Conservation (phyloP, 345 rosid genomes). For the Sisymbrium irio region DNA sequence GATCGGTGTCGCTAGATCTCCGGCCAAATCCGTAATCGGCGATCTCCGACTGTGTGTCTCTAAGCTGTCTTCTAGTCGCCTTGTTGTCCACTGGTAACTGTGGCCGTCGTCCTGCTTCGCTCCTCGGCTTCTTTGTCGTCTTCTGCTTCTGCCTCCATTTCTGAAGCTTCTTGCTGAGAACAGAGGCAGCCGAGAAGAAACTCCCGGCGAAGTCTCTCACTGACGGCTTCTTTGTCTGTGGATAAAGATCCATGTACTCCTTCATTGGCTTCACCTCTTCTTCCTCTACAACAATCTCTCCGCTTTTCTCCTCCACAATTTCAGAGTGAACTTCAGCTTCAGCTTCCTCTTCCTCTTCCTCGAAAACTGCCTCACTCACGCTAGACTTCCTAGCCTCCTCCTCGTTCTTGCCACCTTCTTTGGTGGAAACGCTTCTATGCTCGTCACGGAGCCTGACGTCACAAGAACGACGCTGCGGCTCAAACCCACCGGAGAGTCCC, state of each 20-base stretch:
- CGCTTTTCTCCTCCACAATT: slow-evolving; percentile 51
- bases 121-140: slow-evolving; percentile 57
- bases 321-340: slow-evolving; percentile 35
- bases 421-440: slow-evolving; percentile 39
- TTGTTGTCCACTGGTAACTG: slow-evolving; percentile 74
- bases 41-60: slow-evolving; percentile 86
- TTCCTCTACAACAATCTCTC: too few relatives aligned
- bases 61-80: slow-evolving; percentile 42
- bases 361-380: slow-evolving; percentile 45
- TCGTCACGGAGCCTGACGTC: slow-evolving; percentile 87
- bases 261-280: slow-evolving; percentile 81
- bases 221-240: slow-evolving; percentile 49
- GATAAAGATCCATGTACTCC: slow-evolving; percentile 87
- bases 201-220: slow-evolving; percentile 60
- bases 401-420: slow-evolving; percentile 37
- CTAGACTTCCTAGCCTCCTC: slow-evolving; percentile 44
- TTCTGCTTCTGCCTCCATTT: slow-evolving; percentile 94
- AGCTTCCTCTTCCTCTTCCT: slow-evolving; percentile 28
- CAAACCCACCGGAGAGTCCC: slow-evolving; percentile 66
- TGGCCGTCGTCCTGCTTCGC: slow-evolving; percentile 44
- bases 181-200: slow-evolving; percentile 95
- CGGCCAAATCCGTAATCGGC: slow-evolving; percentile 90
- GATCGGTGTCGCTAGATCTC: slow-evolving; percentile 90
- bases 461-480: slow-evolving; percentile 95
- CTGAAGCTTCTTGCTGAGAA: slow-evolving; percentile 88